Evolutionary conservation across 139 green algal genomes (phyloP).

Genomic region (Medakamo hakoo): DNA sequence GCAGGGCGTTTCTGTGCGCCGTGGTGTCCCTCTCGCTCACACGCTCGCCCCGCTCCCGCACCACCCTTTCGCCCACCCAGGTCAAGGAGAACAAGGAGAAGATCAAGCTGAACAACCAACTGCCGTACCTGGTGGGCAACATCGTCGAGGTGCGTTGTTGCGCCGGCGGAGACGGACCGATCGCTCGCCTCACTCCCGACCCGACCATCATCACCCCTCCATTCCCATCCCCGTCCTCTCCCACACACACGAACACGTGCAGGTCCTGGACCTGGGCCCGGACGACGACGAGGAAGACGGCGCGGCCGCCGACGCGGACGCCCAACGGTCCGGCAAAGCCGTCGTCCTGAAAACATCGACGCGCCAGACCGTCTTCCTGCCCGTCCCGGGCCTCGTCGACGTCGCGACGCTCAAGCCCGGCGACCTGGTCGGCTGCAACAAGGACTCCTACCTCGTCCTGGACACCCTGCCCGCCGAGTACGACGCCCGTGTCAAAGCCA

Average conservation of each 20-base stretch:
- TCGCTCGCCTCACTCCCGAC: not conserved
- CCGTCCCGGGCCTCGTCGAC: conserved; percentile 93
- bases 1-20: too few relatives aligned
- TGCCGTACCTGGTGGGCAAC: conserved; percentile 96
- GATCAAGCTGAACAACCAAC: conserved; percentile 98
- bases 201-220: not conserved
- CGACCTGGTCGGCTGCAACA: conserved; percentile 98
- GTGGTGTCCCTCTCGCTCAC: too few relatives aligned
- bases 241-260: not conserved
- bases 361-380: conserved; percentile 95
- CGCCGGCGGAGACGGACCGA: too few relatives aligned
- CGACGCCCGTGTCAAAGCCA: conserved; percentile 61
- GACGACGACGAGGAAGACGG: conserved; percentile 79
- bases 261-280: conserved; percentile 66
- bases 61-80: conserved; percentile 6
- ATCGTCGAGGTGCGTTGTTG: conserved; percentile 88
- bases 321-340: conserved; percentile 79
- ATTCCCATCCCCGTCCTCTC: not conserved
- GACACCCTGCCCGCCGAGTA: conserved; percentile 97
- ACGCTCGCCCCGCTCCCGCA: not conserved
- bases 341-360: conserved; percentile 97
- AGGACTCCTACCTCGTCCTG: conserved; percentile 96
- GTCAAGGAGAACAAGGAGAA: conserved; percentile 94
- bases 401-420: conserved; percentile 61
- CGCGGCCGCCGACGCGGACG: conserved; percentile 71